A percentile compares a stretch with the other conserved stretches of the same genome.
phyloP scores from a whole-genome alignment of 345 rosid species.

The Gossypium ekmanianum region DNA sequence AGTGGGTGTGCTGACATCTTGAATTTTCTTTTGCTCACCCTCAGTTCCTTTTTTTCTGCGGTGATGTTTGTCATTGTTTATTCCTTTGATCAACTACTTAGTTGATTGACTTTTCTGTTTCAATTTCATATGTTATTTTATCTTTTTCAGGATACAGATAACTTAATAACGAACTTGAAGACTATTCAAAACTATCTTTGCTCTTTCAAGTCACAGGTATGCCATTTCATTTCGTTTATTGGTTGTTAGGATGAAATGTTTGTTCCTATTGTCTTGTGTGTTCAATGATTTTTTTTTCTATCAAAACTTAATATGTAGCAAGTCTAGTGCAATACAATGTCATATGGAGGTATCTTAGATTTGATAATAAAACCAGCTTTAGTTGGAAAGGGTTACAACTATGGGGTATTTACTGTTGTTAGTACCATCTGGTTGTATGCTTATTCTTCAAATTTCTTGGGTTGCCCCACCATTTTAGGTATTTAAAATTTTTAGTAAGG shows the following conservation, averaged over 20 bases:
- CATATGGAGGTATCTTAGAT: neutral
- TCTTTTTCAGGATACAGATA: conserved; percentile 64
- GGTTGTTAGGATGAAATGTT: neutral
- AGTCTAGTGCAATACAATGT: neutral
- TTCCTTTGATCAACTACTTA: neutral
- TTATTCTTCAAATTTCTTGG: neutral
- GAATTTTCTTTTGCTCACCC: neutral
- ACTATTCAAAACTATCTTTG: conserved; percentile 87
- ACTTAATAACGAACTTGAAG: conserved; percentile 64
- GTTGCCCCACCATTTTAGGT: neutral
- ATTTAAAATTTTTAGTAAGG: neutral
- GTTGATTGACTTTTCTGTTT: conserved; percentile 1
- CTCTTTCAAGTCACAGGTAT: conserved; percentile 79
- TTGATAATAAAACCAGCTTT: neutral
- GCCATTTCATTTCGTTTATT: conserved; percentile 15
- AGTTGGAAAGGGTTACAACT: neutral
- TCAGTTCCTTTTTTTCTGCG: neutral
- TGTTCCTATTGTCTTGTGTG: neutral
- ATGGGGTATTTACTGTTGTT: neutral
- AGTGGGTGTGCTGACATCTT: neutral
- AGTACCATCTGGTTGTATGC: neutral
- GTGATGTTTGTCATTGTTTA: neutral
- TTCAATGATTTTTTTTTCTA: neutral
- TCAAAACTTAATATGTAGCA: no score
- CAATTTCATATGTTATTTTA: conserved; percentile 5